phyloP scores from a whole-genome alignment of 2,329 filamentous ascomycete genomes.

The Ceratocystis eucalypticola region DNA sequence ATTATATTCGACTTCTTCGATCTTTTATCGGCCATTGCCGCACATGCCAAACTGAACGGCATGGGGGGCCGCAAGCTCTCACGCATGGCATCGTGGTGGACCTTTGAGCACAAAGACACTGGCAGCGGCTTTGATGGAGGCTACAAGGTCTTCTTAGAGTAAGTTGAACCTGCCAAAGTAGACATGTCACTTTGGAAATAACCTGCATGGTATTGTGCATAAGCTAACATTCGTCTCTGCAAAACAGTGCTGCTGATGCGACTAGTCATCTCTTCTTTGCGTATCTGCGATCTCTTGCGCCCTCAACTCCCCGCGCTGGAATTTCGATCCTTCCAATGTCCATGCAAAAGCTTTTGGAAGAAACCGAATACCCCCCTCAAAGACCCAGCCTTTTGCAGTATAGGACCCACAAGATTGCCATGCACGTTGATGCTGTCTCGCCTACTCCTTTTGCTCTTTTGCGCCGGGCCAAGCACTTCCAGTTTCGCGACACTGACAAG shows the following conservation, averaged over 20 bases:
- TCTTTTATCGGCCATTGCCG: constrained; percentile 75
- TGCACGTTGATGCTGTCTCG: constrained; percentile 92
- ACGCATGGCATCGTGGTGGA: constrained; percentile 95
- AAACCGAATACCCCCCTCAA: constrained; percentile 87
- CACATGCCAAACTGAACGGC: constrained; percentile 85
- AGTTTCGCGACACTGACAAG: constrained; percentile 78
- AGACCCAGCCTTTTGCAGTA: constrained; percentile 63
- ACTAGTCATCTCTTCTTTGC: constrained; percentile 97
- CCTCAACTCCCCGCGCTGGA: constrained; percentile 61
- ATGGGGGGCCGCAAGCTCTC: constrained; percentile 88
- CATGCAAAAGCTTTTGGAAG: constrained; percentile 75
- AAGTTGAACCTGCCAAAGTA: neutral
- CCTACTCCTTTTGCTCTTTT: constrained; percentile 86
- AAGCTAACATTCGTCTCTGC: constrained; percentile 26
- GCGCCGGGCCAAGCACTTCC: constrained; percentile 83
- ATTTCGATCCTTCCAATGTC: constrained; percentile 83
- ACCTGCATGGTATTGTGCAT: neutral
- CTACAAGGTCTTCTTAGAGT: constrained; percentile 72
- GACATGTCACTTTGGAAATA: constrained; percentile 9
- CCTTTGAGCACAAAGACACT: constrained; percentile 79
- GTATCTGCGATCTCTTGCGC: constrained; percentile 78
- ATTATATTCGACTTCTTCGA: constrained; percentile 98
- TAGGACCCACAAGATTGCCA: constrained; percentile 75
- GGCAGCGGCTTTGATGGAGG: constrained; percentile 89
- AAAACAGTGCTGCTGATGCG: constrained; percentile 69